Percentiles rank a stretch among this genome's conserved stretches.
phyloP scores from a whole-genome alignment of 768 basidiomycete genomes.

The Suillus subaureus region DNA sequence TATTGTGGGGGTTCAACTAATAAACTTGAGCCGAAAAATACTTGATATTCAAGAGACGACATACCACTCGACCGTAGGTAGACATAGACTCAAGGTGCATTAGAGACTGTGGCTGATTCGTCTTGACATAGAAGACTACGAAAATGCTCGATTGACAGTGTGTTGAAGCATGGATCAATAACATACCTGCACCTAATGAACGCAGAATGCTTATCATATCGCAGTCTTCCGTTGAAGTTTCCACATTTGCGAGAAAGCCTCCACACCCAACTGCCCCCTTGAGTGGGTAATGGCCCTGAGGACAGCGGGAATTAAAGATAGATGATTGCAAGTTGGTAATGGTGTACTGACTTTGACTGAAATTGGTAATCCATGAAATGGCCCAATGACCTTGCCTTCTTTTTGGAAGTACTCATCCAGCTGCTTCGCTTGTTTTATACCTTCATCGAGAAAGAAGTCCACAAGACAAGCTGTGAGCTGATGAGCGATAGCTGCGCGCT shows the following conservation, averaged over 20 bases:
- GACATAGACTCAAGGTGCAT: constrained; percentile 42
- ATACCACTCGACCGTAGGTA: constrained; percentile 34
- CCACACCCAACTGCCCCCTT: constrained; percentile 41
- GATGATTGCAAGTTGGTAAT: background rate
- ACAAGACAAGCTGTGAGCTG: constrained; percentile 44
- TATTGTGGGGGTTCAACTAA: constrained; percentile 49
- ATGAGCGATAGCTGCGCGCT: constrained; percentile 55
- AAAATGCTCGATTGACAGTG: constrained; percentile 11
- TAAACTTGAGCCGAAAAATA: background rate
- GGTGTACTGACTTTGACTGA: constrained; percentile 39
- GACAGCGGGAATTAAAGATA: background rate
- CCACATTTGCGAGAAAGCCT: constrained; percentile 34
- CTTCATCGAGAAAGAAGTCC: constrained; percentile 49
- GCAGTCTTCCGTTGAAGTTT: constrained; percentile 27
- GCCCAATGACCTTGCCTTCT: constrained; percentile 44
- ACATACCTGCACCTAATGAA: constrained; percentile 43
- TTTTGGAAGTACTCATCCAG: constrained; percentile 41
- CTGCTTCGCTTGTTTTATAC: constrained; percentile 38
- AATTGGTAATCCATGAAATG: constrained; percentile 44
- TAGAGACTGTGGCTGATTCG: constrained; percentile 44
- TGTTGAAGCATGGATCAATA: background rate
- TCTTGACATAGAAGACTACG: constrained; percentile 45
- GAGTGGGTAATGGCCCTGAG: constrained; percentile 40
- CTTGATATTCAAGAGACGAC: constrained; percentile 28
- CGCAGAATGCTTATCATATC: constrained; percentile 38